phyloP scores from a whole-genome alignment of 1,284 basidiomycete genomes.

The Heterobasidion parviporum region DNA sequence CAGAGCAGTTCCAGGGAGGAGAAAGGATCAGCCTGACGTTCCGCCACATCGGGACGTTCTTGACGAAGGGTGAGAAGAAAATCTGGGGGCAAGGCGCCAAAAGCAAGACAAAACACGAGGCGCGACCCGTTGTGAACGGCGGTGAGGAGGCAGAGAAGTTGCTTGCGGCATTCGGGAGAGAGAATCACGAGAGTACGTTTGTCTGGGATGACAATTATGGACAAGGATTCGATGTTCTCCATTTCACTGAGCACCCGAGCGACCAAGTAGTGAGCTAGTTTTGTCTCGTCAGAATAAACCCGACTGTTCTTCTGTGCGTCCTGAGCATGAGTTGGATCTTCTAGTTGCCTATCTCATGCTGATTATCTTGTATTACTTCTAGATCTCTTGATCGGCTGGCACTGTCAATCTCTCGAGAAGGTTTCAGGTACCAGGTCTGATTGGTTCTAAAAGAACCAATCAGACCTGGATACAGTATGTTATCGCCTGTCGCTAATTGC shows the following conservation, averaged over 20 bases:
- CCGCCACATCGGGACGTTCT: slow-evolving; percentile 65
- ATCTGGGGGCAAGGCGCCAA: slow-evolving; percentile 67
- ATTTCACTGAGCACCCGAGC: slow-evolving; percentile 30
- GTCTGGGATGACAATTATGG: slow-evolving; percentile 61
- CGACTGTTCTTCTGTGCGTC: no score
- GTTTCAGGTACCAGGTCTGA: no score
- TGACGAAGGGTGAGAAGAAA: slow-evolving; percentile 35
- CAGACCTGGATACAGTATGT: no score
- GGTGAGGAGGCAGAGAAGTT: slow-evolving; percentile 40
- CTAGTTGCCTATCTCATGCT: no score
- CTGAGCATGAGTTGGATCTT: no score
- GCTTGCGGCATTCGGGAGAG: slow-evolving; percentile 56
- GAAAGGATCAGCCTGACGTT: slow-evolving; percentile 73
- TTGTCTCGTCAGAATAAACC: no score
- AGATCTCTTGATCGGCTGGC: no score
- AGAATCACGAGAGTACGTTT: slow-evolving; percentile 61
- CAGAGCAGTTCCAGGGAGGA: slow-evolving; percentile 45
- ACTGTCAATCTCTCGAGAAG: no score
- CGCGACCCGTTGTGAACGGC: slow-evolving; percentile 40
- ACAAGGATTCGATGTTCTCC: slow-evolving; percentile 56
- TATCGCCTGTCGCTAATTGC: no score
- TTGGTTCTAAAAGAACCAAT: no score
- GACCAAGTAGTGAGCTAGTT: no score
- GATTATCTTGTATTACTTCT: no score
- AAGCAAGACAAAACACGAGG: slow-evolving; percentile 45